phyloP scores from a whole-genome alignment of 2,329 filamentous ascomycete genomes.

The Periconia digitata region DNA sequence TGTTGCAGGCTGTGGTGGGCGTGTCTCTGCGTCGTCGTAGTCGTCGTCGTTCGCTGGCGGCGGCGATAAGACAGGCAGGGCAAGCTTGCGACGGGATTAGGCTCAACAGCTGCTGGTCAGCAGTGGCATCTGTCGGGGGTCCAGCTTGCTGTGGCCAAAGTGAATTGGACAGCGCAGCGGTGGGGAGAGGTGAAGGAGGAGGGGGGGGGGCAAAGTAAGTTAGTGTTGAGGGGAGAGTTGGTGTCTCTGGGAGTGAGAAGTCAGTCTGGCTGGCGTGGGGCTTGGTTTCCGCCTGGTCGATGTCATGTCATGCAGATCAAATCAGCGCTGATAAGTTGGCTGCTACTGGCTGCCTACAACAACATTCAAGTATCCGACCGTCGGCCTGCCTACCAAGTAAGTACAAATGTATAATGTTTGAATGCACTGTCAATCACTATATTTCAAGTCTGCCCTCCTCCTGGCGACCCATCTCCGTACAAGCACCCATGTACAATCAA shows the following conservation, averaged over 20 bases:
- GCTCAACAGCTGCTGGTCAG: neutral
- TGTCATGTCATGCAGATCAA: constrained; percentile 1
- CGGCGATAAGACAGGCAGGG: constrained; percentile 21
- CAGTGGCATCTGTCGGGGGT: constrained; percentile 24
- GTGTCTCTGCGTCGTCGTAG: constrained; percentile 8
- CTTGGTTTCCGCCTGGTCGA: constrained; percentile 1
- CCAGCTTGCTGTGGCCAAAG: constrained; percentile 45
- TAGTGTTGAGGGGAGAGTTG: constrained; percentile 13
- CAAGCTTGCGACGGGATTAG: neutral
- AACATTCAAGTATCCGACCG: too few species aligned
- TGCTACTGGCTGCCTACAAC: neutral
- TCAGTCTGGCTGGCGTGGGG: constrained; percentile 15
- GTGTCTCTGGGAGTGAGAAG: constrained; percentile 10
- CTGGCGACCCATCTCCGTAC: too few species aligned
- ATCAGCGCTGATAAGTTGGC: neutral
- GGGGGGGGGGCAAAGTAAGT: constrained; percentile 18
- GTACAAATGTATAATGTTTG: too few species aligned
- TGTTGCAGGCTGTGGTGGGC: neutral
- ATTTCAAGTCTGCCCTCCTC: too few species aligned
- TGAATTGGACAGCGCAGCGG: constrained; percentile 46
- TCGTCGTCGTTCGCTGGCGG: constrained; percentile 6
- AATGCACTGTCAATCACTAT: too few species aligned
- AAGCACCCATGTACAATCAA: too few species aligned
- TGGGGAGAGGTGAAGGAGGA: neutral
- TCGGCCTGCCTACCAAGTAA: too few species aligned